Conservation (phyloP, 2,329 filamentous ascomycete genomes). For the Fonsecaea multimorphosa region DNA sequence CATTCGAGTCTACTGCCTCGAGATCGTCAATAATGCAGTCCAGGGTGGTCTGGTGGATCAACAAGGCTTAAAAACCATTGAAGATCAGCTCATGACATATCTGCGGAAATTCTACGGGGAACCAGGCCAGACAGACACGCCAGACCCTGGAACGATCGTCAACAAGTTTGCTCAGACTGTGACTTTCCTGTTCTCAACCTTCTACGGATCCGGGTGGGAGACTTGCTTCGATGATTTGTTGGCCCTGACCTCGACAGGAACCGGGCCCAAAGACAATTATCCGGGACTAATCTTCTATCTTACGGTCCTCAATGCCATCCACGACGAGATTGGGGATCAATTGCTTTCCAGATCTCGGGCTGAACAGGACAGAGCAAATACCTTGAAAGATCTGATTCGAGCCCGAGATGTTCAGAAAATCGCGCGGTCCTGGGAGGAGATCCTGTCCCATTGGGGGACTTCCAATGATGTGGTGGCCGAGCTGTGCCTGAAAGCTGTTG, state of each 20-base stretch:
- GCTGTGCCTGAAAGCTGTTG: constrained; percentile 87
- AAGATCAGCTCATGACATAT: constrained; percentile 81
- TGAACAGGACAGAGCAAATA: constrained; percentile 83
- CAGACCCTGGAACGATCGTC: constrained; percentile 79
- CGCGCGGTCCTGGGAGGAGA: constrained; percentile 87
- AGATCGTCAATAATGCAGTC: constrained; percentile 90
- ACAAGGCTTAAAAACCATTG: constrained; percentile 74
- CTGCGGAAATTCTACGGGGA: constrained; percentile 75
- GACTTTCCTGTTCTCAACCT: constrained; percentile 86
- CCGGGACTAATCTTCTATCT: constrained; percentile 84
- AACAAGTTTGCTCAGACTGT: constrained; percentile 97
- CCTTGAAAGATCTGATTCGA: constrained; percentile 89
- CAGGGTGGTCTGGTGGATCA: constrained; percentile 77
- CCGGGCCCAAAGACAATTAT: constrained; percentile 69
- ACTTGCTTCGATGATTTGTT: constrained; percentile 91
- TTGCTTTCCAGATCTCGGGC: constrained; percentile 77
- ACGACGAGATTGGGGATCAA: constrained; percentile 96
- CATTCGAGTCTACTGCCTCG: constrained; percentile 85
- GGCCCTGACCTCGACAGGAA: constrained; percentile 70
- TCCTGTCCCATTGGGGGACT: constrained; percentile 77
- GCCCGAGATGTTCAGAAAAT: constrained; percentile 88
- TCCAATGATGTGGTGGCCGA: constrained; percentile 77
- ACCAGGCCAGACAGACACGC: constrained; percentile 53
- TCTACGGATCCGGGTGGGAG: constrained; percentile 87
- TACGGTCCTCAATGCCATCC: constrained; percentile 83